Conservation (phyloP, 768 basidiomycete species). For the Panaeolus papilionaceus region DNA sequence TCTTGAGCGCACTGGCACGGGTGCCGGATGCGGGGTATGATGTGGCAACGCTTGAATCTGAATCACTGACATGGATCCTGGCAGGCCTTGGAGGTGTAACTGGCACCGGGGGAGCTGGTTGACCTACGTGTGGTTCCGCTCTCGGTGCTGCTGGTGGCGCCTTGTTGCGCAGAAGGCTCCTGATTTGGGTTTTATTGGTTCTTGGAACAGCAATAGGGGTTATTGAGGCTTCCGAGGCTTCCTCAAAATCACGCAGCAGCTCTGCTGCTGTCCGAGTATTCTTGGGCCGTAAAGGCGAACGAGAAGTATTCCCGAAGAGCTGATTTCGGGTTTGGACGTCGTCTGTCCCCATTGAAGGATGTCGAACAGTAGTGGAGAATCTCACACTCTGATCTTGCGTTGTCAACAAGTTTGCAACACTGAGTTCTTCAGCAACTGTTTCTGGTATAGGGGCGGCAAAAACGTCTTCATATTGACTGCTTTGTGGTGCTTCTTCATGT, state of each 20-base stretch:
- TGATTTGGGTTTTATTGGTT: not conserved
- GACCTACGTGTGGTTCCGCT: not conserved
- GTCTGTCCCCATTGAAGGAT: constrained; percentile 35
- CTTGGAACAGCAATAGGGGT: not conserved
- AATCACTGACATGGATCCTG: not conserved
- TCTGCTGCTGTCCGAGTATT: not conserved
- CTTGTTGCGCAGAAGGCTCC: not conserved
- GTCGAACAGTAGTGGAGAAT: constrained; percentile 14
- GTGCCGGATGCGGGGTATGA: constrained; percentile 44
- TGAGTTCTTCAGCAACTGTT: constrained; percentile 33
- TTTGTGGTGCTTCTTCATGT: constrained; percentile 22
- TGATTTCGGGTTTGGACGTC: constrained; percentile 33
- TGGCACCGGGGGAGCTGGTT: not conserved
- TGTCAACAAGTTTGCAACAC: constrained; percentile 35
- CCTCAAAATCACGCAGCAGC: not conserved
- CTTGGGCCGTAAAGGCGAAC: constrained; percentile 3
- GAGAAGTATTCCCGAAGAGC: not conserved
- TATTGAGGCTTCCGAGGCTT: not conserved
- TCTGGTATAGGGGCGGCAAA: constrained; percentile 22
- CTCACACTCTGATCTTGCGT: not conserved
- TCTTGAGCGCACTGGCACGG: constrained; percentile 43
- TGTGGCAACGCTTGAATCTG: constrained; percentile 30
- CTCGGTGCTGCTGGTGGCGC: not conserved
- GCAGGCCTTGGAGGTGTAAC: not conserved
- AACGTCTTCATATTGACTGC: not conserved